phyloP scores from a whole-genome alignment of 805 yeast genomes.

The Torulaspora microellipsoides region DNA sequence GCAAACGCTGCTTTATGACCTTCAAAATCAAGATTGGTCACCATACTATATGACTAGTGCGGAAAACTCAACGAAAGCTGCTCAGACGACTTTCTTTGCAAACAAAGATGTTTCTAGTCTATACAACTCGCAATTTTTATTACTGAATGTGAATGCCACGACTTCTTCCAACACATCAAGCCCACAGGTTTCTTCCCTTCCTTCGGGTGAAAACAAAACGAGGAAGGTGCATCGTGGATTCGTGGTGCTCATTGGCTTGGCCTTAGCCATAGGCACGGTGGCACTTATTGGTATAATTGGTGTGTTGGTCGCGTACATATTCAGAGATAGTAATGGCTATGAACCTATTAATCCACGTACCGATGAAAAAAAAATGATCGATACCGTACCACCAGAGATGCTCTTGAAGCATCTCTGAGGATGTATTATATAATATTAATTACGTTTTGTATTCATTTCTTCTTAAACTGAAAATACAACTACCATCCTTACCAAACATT shows the following conservation, averaged over 20 bases:
- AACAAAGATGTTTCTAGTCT: slow-evolving; percentile 38
- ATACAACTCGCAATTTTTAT: slow-evolving; percentile 10
- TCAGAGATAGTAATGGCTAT: slow-evolving; percentile 39
- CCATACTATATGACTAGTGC: slow-evolving; percentile 19
- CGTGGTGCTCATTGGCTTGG: slow-evolving; percentile 65
- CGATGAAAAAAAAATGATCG: slow-evolving; percentile 56
- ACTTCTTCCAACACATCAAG: slow-evolving; percentile 21
- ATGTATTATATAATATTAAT: slow-evolving; percentile 15
- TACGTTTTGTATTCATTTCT: slow-evolving; percentile 4
- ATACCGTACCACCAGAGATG: slow-evolving; percentile 57
- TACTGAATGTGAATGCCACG: slow-evolving; percentile 11
- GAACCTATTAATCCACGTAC: slow-evolving; percentile 50
- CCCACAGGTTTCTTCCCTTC: slow-evolving; percentile 11
- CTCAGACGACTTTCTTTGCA: slow-evolving; percentile 17
- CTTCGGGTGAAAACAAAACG: slow-evolving; percentile 3
- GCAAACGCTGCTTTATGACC: slow-evolving; percentile 22
- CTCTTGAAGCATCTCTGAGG: slow-evolving; percentile 38
- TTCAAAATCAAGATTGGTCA: slow-evolving; percentile 18
- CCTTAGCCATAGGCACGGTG: slow-evolving; percentile 54
- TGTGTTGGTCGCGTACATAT: slow-evolving; percentile 32
- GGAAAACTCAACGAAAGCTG: not conserved
- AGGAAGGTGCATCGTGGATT: slow-evolving; percentile 47
- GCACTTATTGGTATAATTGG: slow-evolving; percentile 40
- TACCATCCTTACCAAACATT: not conserved
- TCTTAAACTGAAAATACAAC: not conserved